Base-by-base conservation (phyloP, 768 basidiomycete genomes). In the Phanerochaete carnosa region DNA sequence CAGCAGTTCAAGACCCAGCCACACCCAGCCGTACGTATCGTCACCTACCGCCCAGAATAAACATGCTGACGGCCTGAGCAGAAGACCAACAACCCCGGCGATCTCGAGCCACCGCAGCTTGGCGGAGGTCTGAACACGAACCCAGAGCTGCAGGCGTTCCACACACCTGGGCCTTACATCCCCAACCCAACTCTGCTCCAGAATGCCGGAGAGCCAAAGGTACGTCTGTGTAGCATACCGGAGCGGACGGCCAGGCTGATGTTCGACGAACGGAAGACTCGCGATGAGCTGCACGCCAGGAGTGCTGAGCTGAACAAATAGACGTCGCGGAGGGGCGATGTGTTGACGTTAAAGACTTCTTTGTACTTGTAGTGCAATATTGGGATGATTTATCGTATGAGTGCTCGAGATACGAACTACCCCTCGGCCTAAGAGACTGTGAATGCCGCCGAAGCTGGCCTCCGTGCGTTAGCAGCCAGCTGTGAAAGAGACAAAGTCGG, bases 11-110 rank as follows among this genome's bases (percentile, higher is more conserved):
- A 72, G 51, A 87, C 83, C 66, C 77, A 80, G 59, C 87, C 87
- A 23, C 84, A 87, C 68, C 87, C 86, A 52, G 85, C 86, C 65
- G 85, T 85, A 65, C 51, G 80, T 67, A 7, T 35, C 8, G 33
- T 35, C 33, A 35, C 15, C 33, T 35, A 15, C 7, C 15, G 15
- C 26, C 28, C 13, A 37, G 37, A 22, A 5, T 43, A 19, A 32
- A 13, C 19, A 5, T 15, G 19, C 49, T 51, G 25, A 47, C 50
- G 19, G 30, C 29, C 37, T 15, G n/a, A 39, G 45, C 55, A 88
- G 86, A 85, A 79, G 75, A 75, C 82, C 5, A 87, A 88, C 63
- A 76, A 88, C 64, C 86, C 86, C 15, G 74, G 77, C 11, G 83
- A 87, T 66, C 77, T 83, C 47, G 75, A 76, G 56, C 62, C 70